Conservation (phyloP, 2,329 filamentous ascomycete species). For the Coniochaeta hoffmannii region DNA sequence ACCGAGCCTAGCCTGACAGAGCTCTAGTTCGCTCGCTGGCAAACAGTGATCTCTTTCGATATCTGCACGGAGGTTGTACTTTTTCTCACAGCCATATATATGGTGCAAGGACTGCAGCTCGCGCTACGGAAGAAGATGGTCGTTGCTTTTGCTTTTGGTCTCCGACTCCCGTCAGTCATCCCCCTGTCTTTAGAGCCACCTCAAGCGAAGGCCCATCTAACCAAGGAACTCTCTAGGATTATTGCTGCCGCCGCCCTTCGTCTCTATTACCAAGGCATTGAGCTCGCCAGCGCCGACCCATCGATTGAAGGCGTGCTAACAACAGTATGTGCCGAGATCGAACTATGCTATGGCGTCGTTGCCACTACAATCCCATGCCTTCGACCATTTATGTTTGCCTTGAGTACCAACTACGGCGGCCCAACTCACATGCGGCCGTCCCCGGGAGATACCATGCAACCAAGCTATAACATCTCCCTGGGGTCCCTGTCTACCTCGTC, state of each 20-base stretch:
- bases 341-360: conserved; percentile 31
- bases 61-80: conserved; percentile 29
- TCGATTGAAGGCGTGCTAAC: conserved; percentile 26
- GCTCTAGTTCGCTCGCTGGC: conserved; percentile 28
- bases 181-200: neutral
- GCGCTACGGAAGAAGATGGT: conserved; percentile 25
- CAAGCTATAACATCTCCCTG: neutral
- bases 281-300: conserved; percentile 24
- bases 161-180: conserved; percentile 29
- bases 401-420: conserved; percentile 23
- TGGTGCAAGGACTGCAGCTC: conserved; percentile 31
- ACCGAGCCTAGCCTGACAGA: neutral
- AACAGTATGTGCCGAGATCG: conserved; percentile 28
- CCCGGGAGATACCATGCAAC: conserved; percentile 2
- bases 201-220: neutral
- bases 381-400: conserved; percentile 32
- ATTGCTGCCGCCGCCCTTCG: conserved; percentile 29
- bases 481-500: neutral
- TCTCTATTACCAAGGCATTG: conserved; percentile 24
- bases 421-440: conserved; percentile 4
- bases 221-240: conserved; percentile 22
- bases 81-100: conserved; percentile 25
- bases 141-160: conserved; percentile 30
- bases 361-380: conserved; percentile 33
- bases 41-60: conserved; percentile 28